These are phyloP conservation scores for Ceratonia siliqua DNA, from an alignment of 306 rosid genomes.

Conservation along the genomic window DNA sequence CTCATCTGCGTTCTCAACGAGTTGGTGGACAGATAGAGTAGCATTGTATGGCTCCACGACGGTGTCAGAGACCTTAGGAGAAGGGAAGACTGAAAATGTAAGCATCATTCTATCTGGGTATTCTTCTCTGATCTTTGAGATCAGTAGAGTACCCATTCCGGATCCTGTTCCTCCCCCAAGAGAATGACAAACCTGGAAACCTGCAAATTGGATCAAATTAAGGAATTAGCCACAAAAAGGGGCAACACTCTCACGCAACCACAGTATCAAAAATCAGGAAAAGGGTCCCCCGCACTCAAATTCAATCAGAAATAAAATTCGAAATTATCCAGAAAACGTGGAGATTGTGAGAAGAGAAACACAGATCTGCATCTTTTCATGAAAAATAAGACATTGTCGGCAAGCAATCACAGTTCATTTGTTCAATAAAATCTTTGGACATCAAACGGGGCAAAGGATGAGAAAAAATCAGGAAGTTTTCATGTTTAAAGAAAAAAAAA, in stretches of 20 bases:
- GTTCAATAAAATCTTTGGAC: neutral
- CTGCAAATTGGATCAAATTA: constrained; percentile 32
- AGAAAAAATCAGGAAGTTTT: neutral
- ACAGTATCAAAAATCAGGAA: neutral
- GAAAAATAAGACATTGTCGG: constrained; percentile 36
- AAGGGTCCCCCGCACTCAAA: too few species aligned
- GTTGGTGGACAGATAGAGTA: constrained; percentile 74
- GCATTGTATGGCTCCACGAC: constrained; percentile 87
- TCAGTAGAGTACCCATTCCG: constrained; percentile 82
- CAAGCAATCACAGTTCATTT: constrained; percentile 50
- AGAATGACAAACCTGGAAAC: constrained; percentile 79
- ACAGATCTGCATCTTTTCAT: neutral
- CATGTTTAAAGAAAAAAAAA: neutral
- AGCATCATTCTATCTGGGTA: constrained; percentile 53
- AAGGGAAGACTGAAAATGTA: constrained; percentile 46
- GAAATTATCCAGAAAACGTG: too few species aligned
- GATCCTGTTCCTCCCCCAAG: constrained; percentile 85
- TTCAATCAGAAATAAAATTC: neutral
- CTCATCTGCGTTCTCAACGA: constrained; percentile 77
- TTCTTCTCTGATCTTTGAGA: constrained; percentile 46
- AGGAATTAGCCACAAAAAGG: neutral
- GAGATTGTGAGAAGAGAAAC: too few species aligned
- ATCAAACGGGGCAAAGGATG: neutral
- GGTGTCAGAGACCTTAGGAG: constrained; percentile 55
- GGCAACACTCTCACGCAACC: too few species aligned